Percentiles rank a stretch among this genome's conserved stretches.
Evolutionary conservation across 1,284 basidiomycete genomes (phyloP).

Genomic region (Rhizopogon parksii): DNA sequence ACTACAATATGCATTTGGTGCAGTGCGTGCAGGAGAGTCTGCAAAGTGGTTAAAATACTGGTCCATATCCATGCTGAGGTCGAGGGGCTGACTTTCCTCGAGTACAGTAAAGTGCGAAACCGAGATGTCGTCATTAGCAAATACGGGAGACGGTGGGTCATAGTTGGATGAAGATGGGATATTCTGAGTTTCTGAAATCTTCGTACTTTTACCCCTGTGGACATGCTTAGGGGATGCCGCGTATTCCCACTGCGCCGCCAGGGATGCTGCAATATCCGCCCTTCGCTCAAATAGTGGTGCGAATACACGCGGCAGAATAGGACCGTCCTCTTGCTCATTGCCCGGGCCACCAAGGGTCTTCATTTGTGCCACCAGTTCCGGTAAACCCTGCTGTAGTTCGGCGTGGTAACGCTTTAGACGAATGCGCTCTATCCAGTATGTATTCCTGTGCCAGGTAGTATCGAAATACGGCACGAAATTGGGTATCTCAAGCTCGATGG

Average conservation of each 20-base stretch:
- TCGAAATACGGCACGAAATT: background rate
- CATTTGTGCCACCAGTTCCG: background rate
- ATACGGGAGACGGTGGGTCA: too few relatives aligned
- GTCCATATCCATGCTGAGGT: constrained; percentile 20
- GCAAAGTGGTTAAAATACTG: constrained; percentile 22
- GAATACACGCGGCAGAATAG: background rate
- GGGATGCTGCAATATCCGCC: background rate
- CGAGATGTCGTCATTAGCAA: background rate
- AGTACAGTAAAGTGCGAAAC: background rate
- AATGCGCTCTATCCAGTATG: background rate
- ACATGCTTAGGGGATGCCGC: background rate
- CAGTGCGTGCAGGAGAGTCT: constrained; percentile 13
- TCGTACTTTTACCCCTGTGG: too few relatives aligned
- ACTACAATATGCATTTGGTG: constrained; percentile 5
- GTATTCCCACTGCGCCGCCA: background rate
- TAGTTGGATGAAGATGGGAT: background rate
- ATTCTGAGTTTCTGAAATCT: background rate
- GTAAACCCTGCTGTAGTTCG: background rate
- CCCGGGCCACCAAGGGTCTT: too few relatives aligned
- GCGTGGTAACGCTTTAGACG: background rate
- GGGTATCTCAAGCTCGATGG: background rate
- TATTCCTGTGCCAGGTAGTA: background rate
- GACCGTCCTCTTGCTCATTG: background rate
- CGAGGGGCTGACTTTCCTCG: background rate
- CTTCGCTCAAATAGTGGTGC: background rate